Base-by-base conservation (phyloP, 208 protist species). In the Porcisia deanei region DNA sequence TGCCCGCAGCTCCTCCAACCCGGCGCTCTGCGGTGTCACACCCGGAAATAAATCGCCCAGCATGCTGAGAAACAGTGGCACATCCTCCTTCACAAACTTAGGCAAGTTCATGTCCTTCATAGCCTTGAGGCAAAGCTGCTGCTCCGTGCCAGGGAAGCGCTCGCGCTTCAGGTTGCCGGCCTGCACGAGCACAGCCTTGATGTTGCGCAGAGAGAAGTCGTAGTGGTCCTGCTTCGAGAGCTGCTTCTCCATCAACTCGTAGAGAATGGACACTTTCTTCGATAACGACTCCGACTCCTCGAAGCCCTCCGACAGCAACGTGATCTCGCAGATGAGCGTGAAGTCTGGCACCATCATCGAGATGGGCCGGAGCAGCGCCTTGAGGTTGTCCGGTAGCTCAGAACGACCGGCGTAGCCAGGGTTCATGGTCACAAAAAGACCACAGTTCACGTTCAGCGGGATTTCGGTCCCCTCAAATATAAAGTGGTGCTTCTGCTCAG, bases 361-460 rank as follows among this genome's bases (percentile, higher is more conserved):
- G 43, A 99, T 97, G 53, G 98, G 98, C n/a, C 99, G 92, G 66
- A 99, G 93, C 53, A 99, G 85, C 12, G 96, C 95, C 85, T 99
- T 99, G 25, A 99, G 90, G 89, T 99, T 99, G 83, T 99, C 99
- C 8, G 99, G 99, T 52, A 99, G 90, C 86, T 99, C 98, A 8
- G 98, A 98, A 58, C 99, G 96, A 30, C 98, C 99, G 20, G 98
- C 98, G 89, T 99, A 99, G 67, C 98, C 97, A 59, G 99, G 98
- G 85, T 99, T 99, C 99, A 99, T 99, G 22, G 99, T 99, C 14
- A 99, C 97, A 84, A 99, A 99, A 52, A 99, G 94, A 77, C 98
- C 98, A 86, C 94, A 98, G 71, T 96, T 98, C 76, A 87, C 78
- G 70, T 99, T 98, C n/a, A 99, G 92, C 43, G 87, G 85, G 70